Percentiles rank a stretch among this genome's conserved stretches.
phyloP scores from a whole-genome alignment of 176 grass and related monocot genomes.

The Phragmites australis region DNA sequence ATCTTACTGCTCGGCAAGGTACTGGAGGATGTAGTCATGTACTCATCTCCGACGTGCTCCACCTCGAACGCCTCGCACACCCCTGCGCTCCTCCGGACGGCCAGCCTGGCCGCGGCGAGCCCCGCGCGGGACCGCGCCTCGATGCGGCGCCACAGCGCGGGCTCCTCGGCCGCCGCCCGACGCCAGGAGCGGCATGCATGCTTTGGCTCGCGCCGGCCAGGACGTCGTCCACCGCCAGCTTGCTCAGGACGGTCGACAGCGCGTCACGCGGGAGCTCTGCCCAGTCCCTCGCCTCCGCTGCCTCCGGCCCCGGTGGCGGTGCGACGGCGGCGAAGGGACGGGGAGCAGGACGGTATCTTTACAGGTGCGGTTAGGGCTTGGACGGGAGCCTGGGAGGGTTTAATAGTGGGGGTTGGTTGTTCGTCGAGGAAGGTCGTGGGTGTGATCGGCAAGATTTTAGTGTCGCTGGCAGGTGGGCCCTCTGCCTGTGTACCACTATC shows the following conservation, averaged over 20 bases:
- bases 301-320: not conserved
- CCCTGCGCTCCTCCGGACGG: constrained; percentile 18
- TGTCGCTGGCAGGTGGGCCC: too few species aligned
- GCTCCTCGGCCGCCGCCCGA: not conserved
- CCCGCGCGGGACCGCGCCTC: not conserved
- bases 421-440: too few species aligned
- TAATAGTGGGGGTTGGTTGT: too few species aligned
- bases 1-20: not conserved
- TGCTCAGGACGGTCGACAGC: not conserved
- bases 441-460: too few species aligned
- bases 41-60: not conserved
- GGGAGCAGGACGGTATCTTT: not conserved
- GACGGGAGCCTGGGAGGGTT: not conserved
- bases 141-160: constrained; percentile 13
- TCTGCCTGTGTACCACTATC: too few species aligned
- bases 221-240: not conserved
- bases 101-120: not conserved
- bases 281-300: not conserved
- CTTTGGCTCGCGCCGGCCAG: not conserved
- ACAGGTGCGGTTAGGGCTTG: not conserved
- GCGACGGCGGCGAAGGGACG: not conserved
- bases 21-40: constrained; percentile 4
- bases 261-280: not conserved
- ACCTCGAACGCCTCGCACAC: constrained; percentile 11
- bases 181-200: not conserved